Base-by-base conservation (phyloP, 371 early-diverging fungal species). In the Rhizopus sp. region DNA sequence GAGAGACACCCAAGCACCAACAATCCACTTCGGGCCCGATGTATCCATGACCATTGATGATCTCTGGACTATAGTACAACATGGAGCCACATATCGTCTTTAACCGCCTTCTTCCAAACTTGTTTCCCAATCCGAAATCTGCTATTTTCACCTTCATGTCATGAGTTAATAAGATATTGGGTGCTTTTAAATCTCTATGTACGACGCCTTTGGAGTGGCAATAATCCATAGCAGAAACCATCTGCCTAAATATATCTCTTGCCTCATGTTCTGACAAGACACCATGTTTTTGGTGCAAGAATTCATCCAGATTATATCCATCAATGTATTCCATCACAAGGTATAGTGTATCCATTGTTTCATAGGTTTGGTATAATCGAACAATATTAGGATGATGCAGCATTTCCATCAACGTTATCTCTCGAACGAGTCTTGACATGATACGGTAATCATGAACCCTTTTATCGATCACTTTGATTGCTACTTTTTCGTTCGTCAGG, bases 371-470 rank as follows among this genome's bases (percentile, higher is more conserved):
- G 62, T 91, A 83, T 5, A 96, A 80, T 60, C 88, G 86, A 30
- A 94, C 91, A 58, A 96, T 88, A 66, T 92, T 85, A n/a, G 86
- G 85, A 60, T 93, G 93, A 55, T 88, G 78, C n/a, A 94, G 78
- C 33, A 88, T 68, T 69, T 93, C 93, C 87, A 96, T 88, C 42
- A 96, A 82, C 29, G 84, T 73, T 31, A 92, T 88, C 77, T 96
- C 96, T 47, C 96, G 86, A 44, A 89, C 86, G 16, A 93, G 66
- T 49, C 90, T 84, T 16, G 80, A 70, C 46, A 91, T 62, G 66
- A 89, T 86, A 47, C 90, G 85, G 34, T 91, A 80, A 67, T 88
- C 89, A 50, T 91, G 83, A 10, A 77, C 72, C 10, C 87, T 85
- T 62, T 91, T 93, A 72, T 93, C 90, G 45, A 93, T 93, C 38